These are phyloP conservation scores for Mycena capillaripes DNA, from an alignment of 768 basidiomycete genomes.

Conservation along the genomic window DNA sequence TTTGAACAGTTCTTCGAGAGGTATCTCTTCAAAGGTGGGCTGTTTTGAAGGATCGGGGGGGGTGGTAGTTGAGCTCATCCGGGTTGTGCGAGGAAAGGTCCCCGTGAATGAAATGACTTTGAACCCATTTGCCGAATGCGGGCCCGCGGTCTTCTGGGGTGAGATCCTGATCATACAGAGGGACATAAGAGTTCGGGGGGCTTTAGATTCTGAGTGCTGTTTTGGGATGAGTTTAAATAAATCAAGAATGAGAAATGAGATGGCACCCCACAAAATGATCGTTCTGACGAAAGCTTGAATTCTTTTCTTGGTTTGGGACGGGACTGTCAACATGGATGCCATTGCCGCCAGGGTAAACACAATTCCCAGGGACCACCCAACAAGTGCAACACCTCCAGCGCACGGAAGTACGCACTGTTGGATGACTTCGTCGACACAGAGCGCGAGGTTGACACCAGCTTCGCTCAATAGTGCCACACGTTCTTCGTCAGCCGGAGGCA, in stretches of 20 bases:
- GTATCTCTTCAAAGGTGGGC: slow-evolving; percentile 2
- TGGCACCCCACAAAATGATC: slow-evolving; percentile 44
- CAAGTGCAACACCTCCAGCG: slow-evolving; percentile 29
- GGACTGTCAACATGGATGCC: slow-evolving; percentile 30
- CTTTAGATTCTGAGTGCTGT: slow-evolving; percentile 26
- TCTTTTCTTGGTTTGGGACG: slow-evolving; percentile 22
- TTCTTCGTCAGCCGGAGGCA: slow-evolving; percentile 29
- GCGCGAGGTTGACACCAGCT: slow-evolving; percentile 45
- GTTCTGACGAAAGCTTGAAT: slow-evolving; percentile 39
- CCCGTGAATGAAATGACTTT: slow-evolving; percentile 25
- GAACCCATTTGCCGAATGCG: slow-evolving; percentile 27
- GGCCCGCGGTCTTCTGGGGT: slow-evolving; percentile 10
- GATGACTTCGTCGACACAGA: slow-evolving; percentile 46
- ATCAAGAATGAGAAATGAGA: background rate
- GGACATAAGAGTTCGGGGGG: slow-evolving; percentile 16
- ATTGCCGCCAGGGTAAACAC: slow-evolving; percentile 40
- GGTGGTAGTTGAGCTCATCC: slow-evolving; percentile 1
- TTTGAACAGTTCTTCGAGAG: background rate
- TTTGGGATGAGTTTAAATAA: too few species aligned
- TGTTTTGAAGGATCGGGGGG: background rate
- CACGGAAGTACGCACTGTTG: slow-evolving; percentile 38
- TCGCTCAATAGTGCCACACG: slow-evolving; percentile 39
- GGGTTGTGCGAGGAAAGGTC: slow-evolving; percentile 7
- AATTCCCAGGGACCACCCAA: slow-evolving; percentile 51
- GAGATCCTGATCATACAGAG: slow-evolving; percentile 15